Percentiles rank a stretch among this genome's conserved stretches.
These are phyloP conservation scores for Mycena capillaripes DNA, from an alignment of 768 basidiomycete species.

Conservation along the genomic window DNA sequence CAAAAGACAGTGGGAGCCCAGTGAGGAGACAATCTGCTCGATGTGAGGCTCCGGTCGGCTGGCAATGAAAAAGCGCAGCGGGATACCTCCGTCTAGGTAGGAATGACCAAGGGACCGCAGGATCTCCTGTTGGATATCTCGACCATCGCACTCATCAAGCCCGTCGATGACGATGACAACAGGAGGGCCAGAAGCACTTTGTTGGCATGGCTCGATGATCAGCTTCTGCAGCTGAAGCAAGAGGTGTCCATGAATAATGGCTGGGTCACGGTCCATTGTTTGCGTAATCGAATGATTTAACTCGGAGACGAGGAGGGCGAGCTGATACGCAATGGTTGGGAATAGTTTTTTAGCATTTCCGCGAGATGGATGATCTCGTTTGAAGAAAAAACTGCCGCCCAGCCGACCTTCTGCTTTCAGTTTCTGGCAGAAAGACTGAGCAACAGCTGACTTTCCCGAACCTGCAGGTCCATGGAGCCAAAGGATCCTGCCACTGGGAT, in stretches of 20 bases:
- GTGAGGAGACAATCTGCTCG: too few relatives aligned
- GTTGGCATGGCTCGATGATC: neutral
- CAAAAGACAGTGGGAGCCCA: neutral
- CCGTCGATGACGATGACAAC: neutral
- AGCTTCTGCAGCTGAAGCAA: neutral
- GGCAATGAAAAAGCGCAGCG: neutral
- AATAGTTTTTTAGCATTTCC: neutral
- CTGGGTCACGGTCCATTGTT: neutral
- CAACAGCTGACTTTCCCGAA: neutral
- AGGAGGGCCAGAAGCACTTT: neutral
- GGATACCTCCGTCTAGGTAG: neutral
- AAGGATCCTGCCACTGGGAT: too few relatives aligned
- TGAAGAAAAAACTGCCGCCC: neutral
- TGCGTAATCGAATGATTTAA: neutral
- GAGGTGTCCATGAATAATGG: neutral
- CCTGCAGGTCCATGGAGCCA: neutral
- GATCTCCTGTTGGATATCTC: neutral
- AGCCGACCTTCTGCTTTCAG: neutral
- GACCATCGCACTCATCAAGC: neutral
- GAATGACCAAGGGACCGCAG: neutral
- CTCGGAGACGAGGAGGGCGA: neutral
- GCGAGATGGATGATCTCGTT: neutral
- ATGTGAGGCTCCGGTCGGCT: neutral
- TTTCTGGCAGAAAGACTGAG: neutral
- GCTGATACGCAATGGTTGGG: neutral